phyloP scores from a whole-genome alignment of 2,329 filamentous ascomycete species.

The Neonectria sp. region DNA sequence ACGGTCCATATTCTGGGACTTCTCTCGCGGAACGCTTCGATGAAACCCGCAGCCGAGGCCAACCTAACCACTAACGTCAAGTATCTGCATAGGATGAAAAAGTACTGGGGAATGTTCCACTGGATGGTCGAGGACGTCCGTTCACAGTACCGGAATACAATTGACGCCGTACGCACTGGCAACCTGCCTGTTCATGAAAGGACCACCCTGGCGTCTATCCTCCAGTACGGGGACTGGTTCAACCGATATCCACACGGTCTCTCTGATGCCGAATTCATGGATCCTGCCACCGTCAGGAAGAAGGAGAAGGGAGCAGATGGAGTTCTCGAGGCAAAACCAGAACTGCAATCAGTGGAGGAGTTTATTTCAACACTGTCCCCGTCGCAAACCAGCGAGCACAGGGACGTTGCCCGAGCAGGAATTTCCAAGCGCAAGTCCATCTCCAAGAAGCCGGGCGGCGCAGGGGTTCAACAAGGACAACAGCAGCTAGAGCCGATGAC shows the following conservation, averaged over 20 bases:
- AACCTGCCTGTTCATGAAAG: slow-evolving; percentile 63
- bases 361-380: slow-evolving; percentile 89
- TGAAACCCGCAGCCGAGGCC: slow-evolving; percentile 85
- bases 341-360: slow-evolving; percentile 94
- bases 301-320: slow-evolving; percentile 89
- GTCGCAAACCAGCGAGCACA: slow-evolving; percentile 65
- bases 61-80: slow-evolving; percentile 91
- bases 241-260: slow-evolving; percentile 94
- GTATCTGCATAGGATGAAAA: slow-evolving; percentile 95
- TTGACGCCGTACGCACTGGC: slow-evolving; percentile 83
- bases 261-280: slow-evolving; percentile 85
- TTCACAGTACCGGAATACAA: slow-evolving; percentile 87
- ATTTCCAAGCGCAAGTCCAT: slow-evolving; percentile 54
- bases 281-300: slow-evolving; percentile 76
- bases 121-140: slow-evolving; percentile 96
- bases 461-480: slow-evolving; percentile 32
- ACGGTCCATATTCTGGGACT: slow-evolving; percentile 96
- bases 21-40: slow-evolving; percentile 84
- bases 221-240: slow-evolving; percentile 99
- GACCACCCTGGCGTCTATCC: slow-evolving; percentile 74
- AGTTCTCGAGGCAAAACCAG: slow-evolving; percentile 88
- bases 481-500: slow-evolving; percentile 41
- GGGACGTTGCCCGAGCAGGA: slow-evolving; percentile 41
- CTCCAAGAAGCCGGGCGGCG: slow-evolving; percentile 53
- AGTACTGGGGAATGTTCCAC: slow-evolving; percentile 98